These are phyloP conservation scores for Hanseniaspora meyeri DNA, from an alignment of 805 yeast genomes.

Conservation along the genomic window DNA sequence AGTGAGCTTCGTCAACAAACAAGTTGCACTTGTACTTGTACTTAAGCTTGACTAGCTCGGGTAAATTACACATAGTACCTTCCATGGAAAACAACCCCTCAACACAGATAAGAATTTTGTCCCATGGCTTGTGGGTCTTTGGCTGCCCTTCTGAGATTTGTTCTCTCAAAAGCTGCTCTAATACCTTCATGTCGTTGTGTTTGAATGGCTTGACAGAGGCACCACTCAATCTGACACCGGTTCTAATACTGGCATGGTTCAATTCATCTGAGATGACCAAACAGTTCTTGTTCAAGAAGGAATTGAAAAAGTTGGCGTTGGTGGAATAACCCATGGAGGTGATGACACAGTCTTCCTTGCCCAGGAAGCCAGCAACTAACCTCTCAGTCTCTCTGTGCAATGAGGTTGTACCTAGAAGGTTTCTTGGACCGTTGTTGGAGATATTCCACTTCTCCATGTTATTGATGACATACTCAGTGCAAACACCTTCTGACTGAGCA, in stretches of 20 bases:
- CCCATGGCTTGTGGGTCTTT: slow-evolving; percentile 92
- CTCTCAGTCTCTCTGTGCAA: slow-evolving; percentile 63
- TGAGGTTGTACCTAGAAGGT: slow-evolving; percentile 61
- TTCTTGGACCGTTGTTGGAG: slow-evolving; percentile 66
- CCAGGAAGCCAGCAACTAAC: slow-evolving; percentile 72
- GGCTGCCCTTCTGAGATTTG: slow-evolving; percentile 91
- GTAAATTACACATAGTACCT: slow-evolving; percentile 79
- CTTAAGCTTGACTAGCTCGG: slow-evolving; percentile 57
- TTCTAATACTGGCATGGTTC: slow-evolving; percentile 90
- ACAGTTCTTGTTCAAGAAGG: slow-evolving; percentile 75
- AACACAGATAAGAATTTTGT: slow-evolving; percentile 67
- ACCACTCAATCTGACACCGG: slow-evolving; percentile 86
- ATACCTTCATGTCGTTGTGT: slow-evolving; percentile 75
- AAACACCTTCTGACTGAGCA: slow-evolving; percentile 86
- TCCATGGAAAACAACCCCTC: slow-evolving; percentile 92
- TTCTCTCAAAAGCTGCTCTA: slow-evolving; percentile 68
- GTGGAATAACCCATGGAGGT: slow-evolving; percentile 95
- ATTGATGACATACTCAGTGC: slow-evolving; percentile 67
- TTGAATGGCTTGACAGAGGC: slow-evolving; percentile 84
- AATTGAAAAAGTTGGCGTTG: slow-evolving; percentile 73
- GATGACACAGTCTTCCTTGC: slow-evolving; percentile 76
- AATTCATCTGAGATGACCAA: slow-evolving; percentile 86
- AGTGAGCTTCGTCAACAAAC: slow-evolving; percentile 95
- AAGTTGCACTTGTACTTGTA: slow-evolving; percentile 78
- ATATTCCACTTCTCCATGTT: slow-evolving; percentile 61